These are phyloP conservation scores for Grosmannia huntii DNA, from an alignment of 2,329 filamentous ascomycete species.

Conservation along the genomic window DNA sequence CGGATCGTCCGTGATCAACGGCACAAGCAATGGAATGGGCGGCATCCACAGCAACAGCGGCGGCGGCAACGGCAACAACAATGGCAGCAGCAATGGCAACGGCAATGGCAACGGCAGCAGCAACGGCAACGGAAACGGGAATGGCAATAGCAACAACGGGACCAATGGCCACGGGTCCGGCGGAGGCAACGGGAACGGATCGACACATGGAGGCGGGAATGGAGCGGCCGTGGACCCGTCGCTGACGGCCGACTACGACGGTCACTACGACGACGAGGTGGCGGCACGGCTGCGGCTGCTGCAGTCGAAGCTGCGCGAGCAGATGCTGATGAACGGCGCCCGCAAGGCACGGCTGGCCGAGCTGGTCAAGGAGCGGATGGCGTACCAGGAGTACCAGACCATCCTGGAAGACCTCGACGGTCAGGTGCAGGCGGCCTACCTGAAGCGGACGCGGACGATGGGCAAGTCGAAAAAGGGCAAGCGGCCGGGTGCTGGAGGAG, in stretches of 20 bases:
- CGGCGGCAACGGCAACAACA: neutral
- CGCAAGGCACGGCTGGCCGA: constrained; percentile 79
- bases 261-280: constrained; percentile 87
- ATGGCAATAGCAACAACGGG: neutral
- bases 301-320: constrained; percentile 68
- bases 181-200: neutral
- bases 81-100: too few relatives aligned
- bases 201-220: constrained; percentile 1
- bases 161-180: constrained; percentile 1
- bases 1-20: constrained; percentile 13
- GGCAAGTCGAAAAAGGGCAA: constrained; percentile 83
- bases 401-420: constrained; percentile 94
- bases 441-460: constrained; percentile 88
- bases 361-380: constrained; percentile 82
- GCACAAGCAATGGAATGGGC: constrained; percentile 5
- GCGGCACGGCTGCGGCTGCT: constrained; percentile 77
- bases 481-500: constrained; percentile 27
- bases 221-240: constrained; percentile 12
- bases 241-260: constrained; percentile 60
- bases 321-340: constrained; percentile 79
- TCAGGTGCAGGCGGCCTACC: constrained; percentile 88
- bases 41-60: neutral
- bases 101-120: neutral
- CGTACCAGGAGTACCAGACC: constrained; percentile 90
- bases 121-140: constrained; percentile 2